Evolutionary conservation across 129 eudicot genomes (phyloP).

Genomic region (Artemisia annua): DNA sequence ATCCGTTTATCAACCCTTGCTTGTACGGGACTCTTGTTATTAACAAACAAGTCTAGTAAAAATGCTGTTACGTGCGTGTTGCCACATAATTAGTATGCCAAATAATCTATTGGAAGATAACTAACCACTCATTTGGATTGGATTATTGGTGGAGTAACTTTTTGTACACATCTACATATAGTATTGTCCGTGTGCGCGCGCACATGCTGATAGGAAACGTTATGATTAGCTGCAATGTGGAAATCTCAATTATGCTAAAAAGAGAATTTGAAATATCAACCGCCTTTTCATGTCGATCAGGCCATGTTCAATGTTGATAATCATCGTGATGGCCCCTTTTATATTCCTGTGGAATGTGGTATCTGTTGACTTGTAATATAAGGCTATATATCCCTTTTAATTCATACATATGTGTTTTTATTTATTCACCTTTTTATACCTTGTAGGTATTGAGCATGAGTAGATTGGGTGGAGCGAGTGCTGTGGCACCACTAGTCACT

Average conservation of each 20-base stretch:
- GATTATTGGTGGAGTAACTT: constrained; percentile 17
- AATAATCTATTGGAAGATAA: neutral
- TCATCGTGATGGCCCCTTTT: constrained; percentile 33
- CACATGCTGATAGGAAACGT: constrained; percentile 1
- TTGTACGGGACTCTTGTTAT: constrained; percentile 13
- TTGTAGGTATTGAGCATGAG: constrained; percentile 96
- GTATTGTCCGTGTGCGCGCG: neutral
- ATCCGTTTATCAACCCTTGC: neutral
- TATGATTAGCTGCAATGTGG: constrained; percentile 32
- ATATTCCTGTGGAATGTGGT: constrained; percentile 19
- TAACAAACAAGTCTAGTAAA: constrained; percentile 10
- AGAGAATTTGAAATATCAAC: constrained; percentile 1
- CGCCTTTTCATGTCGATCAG: constrained; percentile 3
- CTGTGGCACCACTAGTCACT: constrained; percentile 95
- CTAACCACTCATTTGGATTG: constrained; percentile 16
- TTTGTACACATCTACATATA: neutral
- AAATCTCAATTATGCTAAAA: constrained; percentile 30
- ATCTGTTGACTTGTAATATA: constrained; percentile 22
- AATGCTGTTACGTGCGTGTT: constrained; percentile 8
- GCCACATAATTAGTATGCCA: neutral
- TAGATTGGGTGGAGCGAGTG: constrained; percentile 95
- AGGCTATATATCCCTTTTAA: constrained; percentile 4
- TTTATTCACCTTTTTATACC: constrained; percentile 13
- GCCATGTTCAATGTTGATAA: constrained; percentile 21
- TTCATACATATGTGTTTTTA: neutral